Evolutionary conservation across 192 early-diverging fungal genomes (phyloP).

Genomic region (Coemansia sp.): DNA sequence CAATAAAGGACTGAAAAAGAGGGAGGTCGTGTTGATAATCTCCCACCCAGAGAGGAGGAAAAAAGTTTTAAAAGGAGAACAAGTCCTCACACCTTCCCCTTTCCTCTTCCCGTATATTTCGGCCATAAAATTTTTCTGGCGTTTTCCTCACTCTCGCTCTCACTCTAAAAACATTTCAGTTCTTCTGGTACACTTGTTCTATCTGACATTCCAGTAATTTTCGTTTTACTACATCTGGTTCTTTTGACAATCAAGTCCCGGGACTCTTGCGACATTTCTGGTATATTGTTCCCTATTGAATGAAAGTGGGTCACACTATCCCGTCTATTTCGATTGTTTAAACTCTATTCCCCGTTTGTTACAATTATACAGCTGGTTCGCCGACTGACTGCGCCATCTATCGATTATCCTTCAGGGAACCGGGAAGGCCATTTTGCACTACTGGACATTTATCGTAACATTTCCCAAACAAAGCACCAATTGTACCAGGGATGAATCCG

Average conservation of each 20-base stretch:
- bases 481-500: conserved; percentile 11
- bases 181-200: neutral
- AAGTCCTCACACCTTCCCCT: too few relatives aligned
- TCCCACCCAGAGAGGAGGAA: neutral
- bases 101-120: neutral
- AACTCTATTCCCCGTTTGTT: neutral
- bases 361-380: neutral
- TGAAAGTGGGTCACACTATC: neutral
- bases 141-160: neutral
- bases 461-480: neutral
- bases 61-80: neutral
- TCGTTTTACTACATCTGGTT: neutral
- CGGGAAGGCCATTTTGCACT: neutral
- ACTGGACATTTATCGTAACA: neutral
- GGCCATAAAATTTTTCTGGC: neutral
- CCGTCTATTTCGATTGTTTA: neutral
- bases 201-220: conserved; percentile 2
- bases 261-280: neutral
- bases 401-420: neutral
- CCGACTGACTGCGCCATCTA: neutral
- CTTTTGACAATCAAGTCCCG: neutral
- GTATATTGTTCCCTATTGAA: neutral
- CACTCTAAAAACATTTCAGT: neutral
- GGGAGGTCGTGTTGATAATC: neutral
- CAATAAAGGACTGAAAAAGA: neutral